phyloP scores from a whole-genome alignment of 805 yeast species.

The Zygosaccharomyces gambellarensis region DNA sequence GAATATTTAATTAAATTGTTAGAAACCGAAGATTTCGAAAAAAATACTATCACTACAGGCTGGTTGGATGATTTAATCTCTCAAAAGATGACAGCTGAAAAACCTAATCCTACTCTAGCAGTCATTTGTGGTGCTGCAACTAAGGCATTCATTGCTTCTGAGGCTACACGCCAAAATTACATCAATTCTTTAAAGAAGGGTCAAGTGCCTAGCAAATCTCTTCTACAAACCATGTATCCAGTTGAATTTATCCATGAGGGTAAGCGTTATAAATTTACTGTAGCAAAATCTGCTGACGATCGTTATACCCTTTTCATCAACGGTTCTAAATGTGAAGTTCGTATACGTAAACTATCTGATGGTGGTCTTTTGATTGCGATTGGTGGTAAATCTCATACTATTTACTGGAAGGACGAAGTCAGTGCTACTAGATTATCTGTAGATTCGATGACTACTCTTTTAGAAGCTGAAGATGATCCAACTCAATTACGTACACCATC shows the following conservation, averaged over 20 bases:
- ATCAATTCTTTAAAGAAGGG: conserved; percentile 83
- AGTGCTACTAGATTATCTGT: conserved; percentile 92
- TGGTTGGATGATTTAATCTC: conserved; percentile 97
- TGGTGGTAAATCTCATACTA: conserved; percentile 90
- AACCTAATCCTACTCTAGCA: conserved; percentile 89
- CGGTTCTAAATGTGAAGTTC: conserved; percentile 85
- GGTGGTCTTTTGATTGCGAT: conserved; percentile 87
- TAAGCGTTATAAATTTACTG: conserved; percentile 87
- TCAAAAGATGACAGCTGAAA: conserved; percentile 90
- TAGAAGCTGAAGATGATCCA: conserved; percentile 96
- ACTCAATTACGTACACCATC: conserved; percentile 98
- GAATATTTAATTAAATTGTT: conserved; percentile 91
- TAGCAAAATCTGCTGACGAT: conserved; percentile 85
- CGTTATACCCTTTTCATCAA: conserved; percentile 85
- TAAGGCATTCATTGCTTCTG: conserved; percentile 81
- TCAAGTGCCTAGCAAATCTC: conserved; percentile 81
- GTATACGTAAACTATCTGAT: conserved; percentile 84
- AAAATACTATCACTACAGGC: conserved; percentile 95
- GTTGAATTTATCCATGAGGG: conserved; percentile 96
- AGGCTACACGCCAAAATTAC: conserved; percentile 64
- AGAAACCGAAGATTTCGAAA: conserved; percentile 95
- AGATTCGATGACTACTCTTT: conserved; percentile 88
- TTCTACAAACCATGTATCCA: conserved; percentile 82
- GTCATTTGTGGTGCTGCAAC: conserved; percentile 97
- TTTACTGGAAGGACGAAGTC: conserved; percentile 97